Conservation (phyloP, 2,329 filamentous ascomycete genomes). For the Aspergillus brunneoviolaceus region DNA sequence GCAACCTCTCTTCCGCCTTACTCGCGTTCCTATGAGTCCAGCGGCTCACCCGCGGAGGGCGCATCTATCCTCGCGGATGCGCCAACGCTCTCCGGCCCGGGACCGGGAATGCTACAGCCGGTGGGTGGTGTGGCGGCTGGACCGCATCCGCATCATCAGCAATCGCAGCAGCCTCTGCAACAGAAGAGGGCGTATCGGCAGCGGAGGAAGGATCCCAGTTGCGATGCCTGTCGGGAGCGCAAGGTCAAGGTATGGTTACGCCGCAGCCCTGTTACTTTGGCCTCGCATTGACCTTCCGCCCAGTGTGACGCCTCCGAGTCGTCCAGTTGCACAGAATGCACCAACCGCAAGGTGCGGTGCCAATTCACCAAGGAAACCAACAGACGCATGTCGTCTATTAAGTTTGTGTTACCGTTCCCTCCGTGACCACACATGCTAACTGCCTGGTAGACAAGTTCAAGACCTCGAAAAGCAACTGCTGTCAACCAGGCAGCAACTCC, state of each 20-base stretch:
- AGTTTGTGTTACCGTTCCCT: conserved; percentile 51
- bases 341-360: conserved; percentile 92
- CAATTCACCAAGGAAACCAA: conserved; percentile 99
- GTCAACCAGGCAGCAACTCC: conserved; percentile 76
- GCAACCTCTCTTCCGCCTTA: conserved; percentile 29
- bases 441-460: conserved; percentile 70
- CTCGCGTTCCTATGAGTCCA: conserved; percentile 41
- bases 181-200: conserved; percentile 93
- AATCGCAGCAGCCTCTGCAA: conserved; percentile 64
- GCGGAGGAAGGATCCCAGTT: conserved; percentile 92
- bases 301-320: conserved; percentile 94
- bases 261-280: neutral
- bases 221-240: conserved; percentile 89
- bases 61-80: conserved; percentile 37
- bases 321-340: conserved; percentile 94
- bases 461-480: conserved; percentile 91
- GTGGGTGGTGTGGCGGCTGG: conserved; percentile 5
- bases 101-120: conserved; percentile 30
- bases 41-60: conserved; percentile 41
- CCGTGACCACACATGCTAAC: conserved; percentile 17
- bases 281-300: neutral
- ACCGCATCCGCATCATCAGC: conserved; percentile 40
- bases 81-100: conserved; percentile 38
- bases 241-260: conserved; percentile 59
- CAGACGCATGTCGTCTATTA: conserved; percentile 97